Conservation (phyloP, 495 filamentous ascomycete genomes). For the Trichoderma virens region DNA sequence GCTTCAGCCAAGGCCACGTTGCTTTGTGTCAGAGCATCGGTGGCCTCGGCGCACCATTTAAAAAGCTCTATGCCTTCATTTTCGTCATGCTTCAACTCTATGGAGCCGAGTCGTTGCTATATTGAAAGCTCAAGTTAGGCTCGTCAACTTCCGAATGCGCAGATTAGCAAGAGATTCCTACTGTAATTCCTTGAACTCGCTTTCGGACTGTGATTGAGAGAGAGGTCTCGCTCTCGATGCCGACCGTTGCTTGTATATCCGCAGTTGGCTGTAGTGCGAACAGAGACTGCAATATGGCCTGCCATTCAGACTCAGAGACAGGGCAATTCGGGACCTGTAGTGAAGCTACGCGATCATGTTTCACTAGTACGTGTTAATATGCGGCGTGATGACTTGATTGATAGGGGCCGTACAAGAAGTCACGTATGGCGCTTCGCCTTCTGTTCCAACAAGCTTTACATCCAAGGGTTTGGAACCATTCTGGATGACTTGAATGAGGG, state of each 20-base stretch:
- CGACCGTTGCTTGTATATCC: slow-evolving; percentile 36
- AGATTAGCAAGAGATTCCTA: slow-evolving; percentile 17
- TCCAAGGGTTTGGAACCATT: slow-evolving; percentile 45
- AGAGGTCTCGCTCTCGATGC: slow-evolving; percentile 25
- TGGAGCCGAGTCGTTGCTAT: slow-evolving; percentile 63
- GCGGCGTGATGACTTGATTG: background rate
- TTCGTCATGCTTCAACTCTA: slow-evolving; percentile 53
- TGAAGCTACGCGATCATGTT: slow-evolving; percentile 24
- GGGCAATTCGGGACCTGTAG: slow-evolving; percentile 22
- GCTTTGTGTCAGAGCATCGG: slow-evolving; percentile 23
- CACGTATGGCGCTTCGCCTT: slow-evolving; percentile 54
- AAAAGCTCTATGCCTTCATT: slow-evolving; percentile 61
- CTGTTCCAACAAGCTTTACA: slow-evolving; percentile 59
- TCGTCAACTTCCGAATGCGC: background rate
- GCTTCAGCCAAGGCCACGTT: slow-evolving; percentile 33
- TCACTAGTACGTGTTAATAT: slow-evolving; percentile 20
- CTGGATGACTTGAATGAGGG: slow-evolving; percentile 50
- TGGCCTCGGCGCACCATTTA: slow-evolving; percentile 56
- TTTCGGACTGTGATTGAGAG: slow-evolving; percentile 36
- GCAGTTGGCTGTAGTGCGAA: slow-evolving; percentile 25
- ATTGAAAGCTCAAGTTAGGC: slow-evolving; percentile 14
- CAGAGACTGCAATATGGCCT: slow-evolving; percentile 33
- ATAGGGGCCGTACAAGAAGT: slow-evolving; percentile 40
- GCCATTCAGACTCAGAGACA: slow-evolving; percentile 38
- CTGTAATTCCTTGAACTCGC: slow-evolving; percentile 40